Evolutionary conservation across 495 filamentous ascomycete species (phyloP), one percentile per base, ranked within the genome.

Genomic region (Collariella sp.): DNA sequence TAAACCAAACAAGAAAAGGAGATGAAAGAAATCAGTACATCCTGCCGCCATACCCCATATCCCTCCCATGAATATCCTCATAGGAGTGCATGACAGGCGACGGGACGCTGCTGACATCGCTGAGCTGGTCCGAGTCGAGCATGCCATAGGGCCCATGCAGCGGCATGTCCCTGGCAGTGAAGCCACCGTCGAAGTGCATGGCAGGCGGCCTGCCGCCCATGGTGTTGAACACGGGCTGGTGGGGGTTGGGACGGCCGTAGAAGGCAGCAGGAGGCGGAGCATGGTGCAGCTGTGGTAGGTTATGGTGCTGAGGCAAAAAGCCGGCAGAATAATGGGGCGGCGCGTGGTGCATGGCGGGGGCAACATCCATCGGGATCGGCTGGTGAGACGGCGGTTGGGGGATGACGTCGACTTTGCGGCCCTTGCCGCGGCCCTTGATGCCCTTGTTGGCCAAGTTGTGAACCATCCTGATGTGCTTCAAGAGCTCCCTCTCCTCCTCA

Each of bases 381-480:
- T 24, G 54, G 31, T 16, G 55, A 11, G 31, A 64, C 62, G 13
- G 64, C 53, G 7, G 61, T 59, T 20, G 29, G 7, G 18, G 0
- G 26, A 56, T 11, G 20, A 46, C 45, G 29, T 50, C 49, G 53
- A 79, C 76, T 55, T 76, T 82, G 42, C 89, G 79, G 66, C 93
- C 84, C 67, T 91, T 91, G 18, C 91, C 91, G 12, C 91, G 84
- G 7, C 91, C 91, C 69, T 96, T 97, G 73, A 97, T 96, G 2
- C 91, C 91, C 68, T 95, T 95, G 76, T 97, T 97, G 69, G 85
- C 89, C 68, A 96, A 91, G 74, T 95, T 95, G 78, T 96, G 95
- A 18, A 96, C 71, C 1, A 77, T 77, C 2, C 84, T 81, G 59
- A 97, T 94, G 66, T 96, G 95, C 62, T 87, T 80, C 78, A 86